Conservation (phyloP, 148 eudicot genomes). For the Salicornia ramosissima region DNA sequence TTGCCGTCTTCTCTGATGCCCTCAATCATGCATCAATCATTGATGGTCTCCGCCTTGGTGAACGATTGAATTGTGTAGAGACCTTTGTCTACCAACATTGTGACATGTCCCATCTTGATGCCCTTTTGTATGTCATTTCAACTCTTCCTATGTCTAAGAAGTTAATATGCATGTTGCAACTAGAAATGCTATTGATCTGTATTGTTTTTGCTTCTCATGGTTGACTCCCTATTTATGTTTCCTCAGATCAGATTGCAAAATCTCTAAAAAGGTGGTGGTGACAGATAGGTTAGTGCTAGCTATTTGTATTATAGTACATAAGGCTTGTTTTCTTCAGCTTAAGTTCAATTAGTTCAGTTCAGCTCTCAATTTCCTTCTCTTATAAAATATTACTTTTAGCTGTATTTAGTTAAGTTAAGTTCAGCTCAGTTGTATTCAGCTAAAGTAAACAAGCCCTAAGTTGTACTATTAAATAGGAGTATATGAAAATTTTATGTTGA, state of each 20-base stretch:
- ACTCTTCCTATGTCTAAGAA: background rate
- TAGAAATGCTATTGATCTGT: background rate
- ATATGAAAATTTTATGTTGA: background rate
- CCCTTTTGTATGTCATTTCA: conserved; percentile 51
- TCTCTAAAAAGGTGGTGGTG: conserved; percentile 76
- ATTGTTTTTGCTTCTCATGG: conserved; percentile 3
- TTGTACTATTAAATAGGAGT: background rate
- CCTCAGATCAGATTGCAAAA: conserved; percentile 58
- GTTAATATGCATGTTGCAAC: background rate
- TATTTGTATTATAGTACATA: no score
- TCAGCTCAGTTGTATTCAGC: background rate
- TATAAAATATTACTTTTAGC: no score
- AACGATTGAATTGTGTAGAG: conserved; percentile 56
- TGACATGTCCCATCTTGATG: conserved; percentile 84
- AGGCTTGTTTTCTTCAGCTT: no score
- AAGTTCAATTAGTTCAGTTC: no score
- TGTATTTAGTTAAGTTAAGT: no score
- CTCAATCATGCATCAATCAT: conserved; percentile 96
- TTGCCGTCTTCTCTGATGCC: conserved; percentile 94
- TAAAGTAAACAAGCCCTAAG: no score
- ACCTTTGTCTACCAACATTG: conserved; percentile 82
- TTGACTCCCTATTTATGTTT: conserved; percentile 9
- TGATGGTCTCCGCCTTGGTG: conserved; percentile 95
- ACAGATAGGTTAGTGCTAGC: conserved; percentile 83
- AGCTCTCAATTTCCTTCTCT: no score